phyloP scores from a whole-genome alignment of 108 stramenopile species.

The Nitzschia inconspicua region DNA sequence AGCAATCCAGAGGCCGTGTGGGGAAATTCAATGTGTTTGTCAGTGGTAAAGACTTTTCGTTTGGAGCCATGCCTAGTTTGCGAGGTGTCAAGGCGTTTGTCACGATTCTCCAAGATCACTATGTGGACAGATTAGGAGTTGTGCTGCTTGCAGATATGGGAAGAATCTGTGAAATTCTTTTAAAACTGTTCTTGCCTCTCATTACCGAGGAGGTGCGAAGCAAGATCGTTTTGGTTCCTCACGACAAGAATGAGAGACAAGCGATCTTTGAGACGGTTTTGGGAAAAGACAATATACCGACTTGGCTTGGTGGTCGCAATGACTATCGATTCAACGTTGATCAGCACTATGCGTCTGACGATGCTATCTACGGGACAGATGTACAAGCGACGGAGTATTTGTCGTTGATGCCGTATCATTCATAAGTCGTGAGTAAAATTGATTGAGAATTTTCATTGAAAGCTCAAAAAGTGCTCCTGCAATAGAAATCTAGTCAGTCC shows the following conservation, averaged over 20 bases:
- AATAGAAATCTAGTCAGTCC: too few species aligned
- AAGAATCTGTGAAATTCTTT: slow-evolving; percentile 41
- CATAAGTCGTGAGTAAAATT: too few species aligned
- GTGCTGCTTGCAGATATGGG: slow-evolving; percentile 53
- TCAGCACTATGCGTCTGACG: slow-evolving; percentile 48
- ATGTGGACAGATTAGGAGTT: slow-evolving; percentile 65
- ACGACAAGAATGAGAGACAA: slow-evolving; percentile 22
- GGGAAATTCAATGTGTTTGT: slow-evolving; percentile 72
- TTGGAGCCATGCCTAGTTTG: slow-evolving; percentile 40
- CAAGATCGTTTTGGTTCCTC: slow-evolving; percentile 68
- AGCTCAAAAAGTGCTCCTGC: too few species aligned
- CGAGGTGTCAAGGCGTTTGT: slow-evolving; percentile 41
- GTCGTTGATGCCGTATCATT: not conserved
- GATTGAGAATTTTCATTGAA: too few species aligned
- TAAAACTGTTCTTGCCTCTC: slow-evolving; percentile 59
- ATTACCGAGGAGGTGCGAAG: slow-evolving; percentile 65
- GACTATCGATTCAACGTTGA: slow-evolving; percentile 44
- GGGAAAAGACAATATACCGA: slow-evolving; percentile 52
- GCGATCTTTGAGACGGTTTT: slow-evolving; percentile 53
- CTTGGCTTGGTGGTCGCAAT: slow-evolving; percentile 62
- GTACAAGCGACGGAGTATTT: not conserved
- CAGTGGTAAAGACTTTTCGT: slow-evolving; percentile 43
- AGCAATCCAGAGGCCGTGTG: slow-evolving; percentile 43
- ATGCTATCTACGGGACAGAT: too few species aligned
- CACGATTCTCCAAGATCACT: slow-evolving; percentile 75